Percentiles rank a stretch among this genome's conserved stretches.
phyloP scores from a whole-genome alignment of 208 protist genomes.

The Leishmania major region DNA sequence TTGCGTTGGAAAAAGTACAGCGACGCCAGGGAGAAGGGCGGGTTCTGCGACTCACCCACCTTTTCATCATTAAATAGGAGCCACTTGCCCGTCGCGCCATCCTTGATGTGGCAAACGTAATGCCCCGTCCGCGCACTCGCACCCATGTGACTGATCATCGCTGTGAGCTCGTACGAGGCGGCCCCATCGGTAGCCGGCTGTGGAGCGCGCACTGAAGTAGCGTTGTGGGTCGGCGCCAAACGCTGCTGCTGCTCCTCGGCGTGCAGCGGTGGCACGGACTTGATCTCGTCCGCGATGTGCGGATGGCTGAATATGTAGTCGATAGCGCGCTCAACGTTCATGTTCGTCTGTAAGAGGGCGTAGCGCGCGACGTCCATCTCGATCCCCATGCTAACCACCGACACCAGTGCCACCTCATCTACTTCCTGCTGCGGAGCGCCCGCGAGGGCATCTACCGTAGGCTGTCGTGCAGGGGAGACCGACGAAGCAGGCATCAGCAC shows the following conservation, averaged over 20 bases:
- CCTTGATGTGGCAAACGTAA: slow-evolving; percentile 92
- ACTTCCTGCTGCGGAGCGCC: slow-evolving; percentile 26
- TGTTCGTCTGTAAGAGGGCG: slow-evolving; percentile 86
- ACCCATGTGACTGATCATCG: slow-evolving; percentile 94
- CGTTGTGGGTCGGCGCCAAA: neutral
- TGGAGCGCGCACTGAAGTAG: slow-evolving; percentile 4
- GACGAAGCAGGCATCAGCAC: slow-evolving; percentile 56
- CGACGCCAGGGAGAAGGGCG: slow-evolving; percentile 91
- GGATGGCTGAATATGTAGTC: slow-evolving; percentile 97
- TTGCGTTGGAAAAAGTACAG: slow-evolving; percentile 92
- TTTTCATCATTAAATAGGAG: slow-evolving; percentile 97
- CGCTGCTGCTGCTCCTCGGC: neutral
- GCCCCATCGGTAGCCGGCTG: slow-evolving; percentile 47
- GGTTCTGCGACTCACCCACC: slow-evolving; percentile 85
- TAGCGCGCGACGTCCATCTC: slow-evolving; percentile 65
- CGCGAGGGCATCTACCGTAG: neutral
- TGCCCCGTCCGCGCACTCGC: slow-evolving; percentile 86
- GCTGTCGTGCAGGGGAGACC: neutral
- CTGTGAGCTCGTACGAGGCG: slow-evolving; percentile 72
- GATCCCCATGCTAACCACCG: slow-evolving; percentile 91
- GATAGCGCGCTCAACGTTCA: slow-evolving; percentile 94
- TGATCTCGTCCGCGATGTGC: slow-evolving; percentile 66
- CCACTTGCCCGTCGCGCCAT: slow-evolving; percentile 79
- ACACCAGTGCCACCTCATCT: slow-evolving; percentile 80
- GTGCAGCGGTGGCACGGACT: neutral